Evolutionary conservation across 2,329 filamentous ascomycete genomes (phyloP).

Genomic region (Plenodomus tracheiphilus): DNA sequence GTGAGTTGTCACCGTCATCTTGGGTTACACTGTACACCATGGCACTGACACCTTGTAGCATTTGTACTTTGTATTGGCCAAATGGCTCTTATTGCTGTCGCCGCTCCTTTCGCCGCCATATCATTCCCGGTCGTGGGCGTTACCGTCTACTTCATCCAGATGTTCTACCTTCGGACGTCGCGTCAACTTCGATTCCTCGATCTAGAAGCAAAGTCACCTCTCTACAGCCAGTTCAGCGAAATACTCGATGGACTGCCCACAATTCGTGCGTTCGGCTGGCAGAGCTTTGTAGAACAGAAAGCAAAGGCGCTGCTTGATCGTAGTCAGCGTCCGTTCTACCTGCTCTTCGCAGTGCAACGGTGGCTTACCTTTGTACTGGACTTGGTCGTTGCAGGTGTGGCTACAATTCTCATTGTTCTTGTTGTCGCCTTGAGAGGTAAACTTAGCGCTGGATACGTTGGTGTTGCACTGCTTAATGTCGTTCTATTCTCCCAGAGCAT

Average conservation of each 20-base stretch:
- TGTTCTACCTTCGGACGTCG: conserved; percentile 53
- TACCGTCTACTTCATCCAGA: conserved; percentile 49
- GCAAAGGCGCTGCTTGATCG: conserved; percentile 45
- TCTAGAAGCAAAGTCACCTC: conserved; percentile 54
- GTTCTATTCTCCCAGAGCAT: conserved; percentile 58
- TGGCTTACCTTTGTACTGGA: conserved; percentile 50
- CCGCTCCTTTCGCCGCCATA: conserved; percentile 46
- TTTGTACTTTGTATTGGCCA: conserved; percentile 41
- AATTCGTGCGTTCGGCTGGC: conserved; percentile 57
- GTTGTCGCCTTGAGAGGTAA: conserved; percentile 42
- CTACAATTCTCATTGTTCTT: conserved; percentile 42
- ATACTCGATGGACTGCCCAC: conserved; percentile 54
- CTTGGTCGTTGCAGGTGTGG: conserved; percentile 46
- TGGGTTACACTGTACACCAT: background rate
- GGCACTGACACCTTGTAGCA: conserved; percentile 16
- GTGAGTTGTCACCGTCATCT: conserved; percentile 10
- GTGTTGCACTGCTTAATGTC: conserved; percentile 58
- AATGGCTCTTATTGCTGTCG: conserved; percentile 45
- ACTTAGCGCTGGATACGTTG: conserved; percentile 54
- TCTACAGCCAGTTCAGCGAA: conserved; percentile 58
- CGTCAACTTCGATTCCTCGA: conserved; percentile 57
- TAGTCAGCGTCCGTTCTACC: conserved; percentile 51
- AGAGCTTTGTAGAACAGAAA: conserved; percentile 43
- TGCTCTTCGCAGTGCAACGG: conserved; percentile 50
- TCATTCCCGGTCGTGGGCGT: conserved; percentile 45